Conservation (phyloP, 2,329 filamentous ascomycete species). For the Fusarium newnesense region DNA sequence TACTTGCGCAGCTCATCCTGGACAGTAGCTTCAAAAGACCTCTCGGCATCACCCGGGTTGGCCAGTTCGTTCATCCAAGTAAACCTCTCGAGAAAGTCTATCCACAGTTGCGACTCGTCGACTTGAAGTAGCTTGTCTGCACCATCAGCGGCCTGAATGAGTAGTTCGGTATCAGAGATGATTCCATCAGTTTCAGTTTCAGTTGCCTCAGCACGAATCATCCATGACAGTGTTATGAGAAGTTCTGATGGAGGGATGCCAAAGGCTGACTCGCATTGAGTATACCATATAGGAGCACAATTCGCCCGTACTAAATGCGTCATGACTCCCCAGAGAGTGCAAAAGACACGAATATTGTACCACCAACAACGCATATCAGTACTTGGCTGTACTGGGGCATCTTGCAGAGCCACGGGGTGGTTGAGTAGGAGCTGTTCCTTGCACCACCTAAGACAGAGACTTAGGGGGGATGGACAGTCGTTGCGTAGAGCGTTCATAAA, state of each 20-base stretch:
- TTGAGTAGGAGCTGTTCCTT: slow-evolving; percentile 27
- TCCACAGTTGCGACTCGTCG: slow-evolving; percentile 30
- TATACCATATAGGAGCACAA: slow-evolving; percentile 34
- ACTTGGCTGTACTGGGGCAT: slow-evolving; percentile 21
- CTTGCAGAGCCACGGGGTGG: slow-evolving; percentile 21
- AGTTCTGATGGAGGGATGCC: slow-evolving; percentile 42
- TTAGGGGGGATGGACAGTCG: slow-evolving; percentile 18
- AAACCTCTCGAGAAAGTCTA: slow-evolving; percentile 34
- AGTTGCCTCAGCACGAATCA: slow-evolving; percentile 31
- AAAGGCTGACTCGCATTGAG: slow-evolving; percentile 36
- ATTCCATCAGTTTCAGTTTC: neutral
- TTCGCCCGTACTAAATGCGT: slow-evolving; percentile 19
- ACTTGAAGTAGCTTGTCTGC: slow-evolving; percentile 15
- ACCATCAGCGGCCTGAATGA: slow-evolving; percentile 19
- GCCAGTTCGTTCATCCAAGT: slow-evolving; percentile 40
- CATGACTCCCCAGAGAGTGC: slow-evolving; percentile 40
- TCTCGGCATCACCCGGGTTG: slow-evolving; percentile 27
- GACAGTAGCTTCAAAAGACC: slow-evolving; percentile 32
- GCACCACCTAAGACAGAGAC: slow-evolving; percentile 37
- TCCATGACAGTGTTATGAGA: slow-evolving; percentile 40
- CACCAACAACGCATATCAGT: slow-evolving; percentile 28
- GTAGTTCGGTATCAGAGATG: slow-evolving; percentile 8
- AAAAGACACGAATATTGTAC: slow-evolving; percentile 39
- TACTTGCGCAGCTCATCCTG: slow-evolving; percentile 31
- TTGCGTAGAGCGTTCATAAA: slow-evolving; percentile 13